These are phyloP conservation scores for Flaveria brownii DNA, from an alignment of 129 eudicot genomes.

Conservation along the genomic window DNA sequence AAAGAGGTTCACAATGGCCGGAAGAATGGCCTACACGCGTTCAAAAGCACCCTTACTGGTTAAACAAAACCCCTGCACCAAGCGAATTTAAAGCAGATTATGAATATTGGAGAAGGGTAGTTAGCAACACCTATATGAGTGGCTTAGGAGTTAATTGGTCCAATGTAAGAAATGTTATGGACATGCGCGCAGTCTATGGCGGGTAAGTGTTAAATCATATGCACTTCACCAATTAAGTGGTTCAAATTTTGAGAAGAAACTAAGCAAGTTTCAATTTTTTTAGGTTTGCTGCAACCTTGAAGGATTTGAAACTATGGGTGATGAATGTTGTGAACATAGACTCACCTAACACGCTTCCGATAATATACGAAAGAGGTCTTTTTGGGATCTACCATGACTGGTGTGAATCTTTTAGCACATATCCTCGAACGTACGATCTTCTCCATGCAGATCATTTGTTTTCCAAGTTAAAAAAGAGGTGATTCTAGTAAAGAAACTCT, in stretches of 20 bases:
- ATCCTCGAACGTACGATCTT: constrained; percentile 83
- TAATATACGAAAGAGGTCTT: constrained; percentile 81
- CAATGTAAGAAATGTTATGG: constrained; percentile 79
- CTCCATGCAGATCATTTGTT: constrained; percentile 81
- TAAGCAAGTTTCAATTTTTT: constrained; percentile 6
- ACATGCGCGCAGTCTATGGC: constrained; percentile 91
- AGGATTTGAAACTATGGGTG: constrained; percentile 74
- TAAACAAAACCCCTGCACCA: constrained; percentile 60
- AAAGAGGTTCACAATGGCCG: constrained; percentile 83
- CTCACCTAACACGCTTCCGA: constrained; percentile 81
- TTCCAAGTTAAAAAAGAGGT: constrained; percentile 68
- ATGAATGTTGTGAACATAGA: constrained; percentile 79
- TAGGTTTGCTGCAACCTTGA: constrained; percentile 85
- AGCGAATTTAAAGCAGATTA: constrained; percentile 62
- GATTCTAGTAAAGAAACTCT: background rate
- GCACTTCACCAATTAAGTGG: background rate
- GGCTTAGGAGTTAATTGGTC: constrained; percentile 70
- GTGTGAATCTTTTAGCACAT: constrained; percentile 92
- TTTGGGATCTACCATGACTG: constrained; percentile 89
- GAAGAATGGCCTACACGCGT: constrained; percentile 64
- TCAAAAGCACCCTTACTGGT: constrained; percentile 64
- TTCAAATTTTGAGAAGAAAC: background rate
- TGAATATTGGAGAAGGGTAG: constrained; percentile 61
- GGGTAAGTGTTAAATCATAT: constrained; percentile 46
- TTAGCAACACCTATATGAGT: constrained; percentile 48